Conservation (phyloP, 345 rosid genomes). For the Acer yangbiense region DNA sequence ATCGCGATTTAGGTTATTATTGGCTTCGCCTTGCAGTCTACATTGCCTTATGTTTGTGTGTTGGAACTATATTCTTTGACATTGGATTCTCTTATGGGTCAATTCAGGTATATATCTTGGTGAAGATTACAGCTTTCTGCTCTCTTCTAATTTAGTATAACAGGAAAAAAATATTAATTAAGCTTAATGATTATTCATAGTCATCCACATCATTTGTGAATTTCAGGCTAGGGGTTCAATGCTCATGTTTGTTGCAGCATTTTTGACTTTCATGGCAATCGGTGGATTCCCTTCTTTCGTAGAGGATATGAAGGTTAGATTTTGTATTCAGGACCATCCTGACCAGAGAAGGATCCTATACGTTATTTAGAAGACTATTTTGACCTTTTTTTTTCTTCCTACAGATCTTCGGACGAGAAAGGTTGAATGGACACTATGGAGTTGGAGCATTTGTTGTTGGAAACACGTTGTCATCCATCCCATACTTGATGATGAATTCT, state of each 20-base stretch:
- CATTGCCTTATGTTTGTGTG: conserved; percentile 47
- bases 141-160: neutral
- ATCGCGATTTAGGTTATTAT: conserved; percentile 62
- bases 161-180: neutral
- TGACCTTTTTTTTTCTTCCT: neutral
- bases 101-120: conserved; percentile 46
- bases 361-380: too few relatives aligned
- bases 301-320: conserved; percentile 48
- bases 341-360: too few relatives aligned
- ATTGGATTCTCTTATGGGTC: conserved; percentile 48
- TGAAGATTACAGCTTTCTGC: too few relatives aligned
- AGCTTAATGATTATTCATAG: neutral
- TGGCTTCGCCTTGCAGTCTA: conserved; percentile 65
- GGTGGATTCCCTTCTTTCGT: conserved; percentile 62
- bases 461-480: conserved; percentile 51
- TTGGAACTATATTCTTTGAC: conserved; percentile 46
- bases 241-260: conserved; percentile 47
- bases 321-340: neutral
- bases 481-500: conserved; percentile 39
- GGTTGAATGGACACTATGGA: conserved; percentile 58
- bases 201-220: neutral
- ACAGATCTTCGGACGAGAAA: conserved; percentile 52
- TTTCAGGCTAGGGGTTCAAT: conserved; percentile 52
- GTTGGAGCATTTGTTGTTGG: conserved; percentile 51
- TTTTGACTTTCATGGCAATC: conserved; percentile 56